Evolutionary conservation across 768 basidiomycete genomes (phyloP), one percentile per base, ranked within the genome.

Genomic region (Pulveroboletus sp.): DNA sequence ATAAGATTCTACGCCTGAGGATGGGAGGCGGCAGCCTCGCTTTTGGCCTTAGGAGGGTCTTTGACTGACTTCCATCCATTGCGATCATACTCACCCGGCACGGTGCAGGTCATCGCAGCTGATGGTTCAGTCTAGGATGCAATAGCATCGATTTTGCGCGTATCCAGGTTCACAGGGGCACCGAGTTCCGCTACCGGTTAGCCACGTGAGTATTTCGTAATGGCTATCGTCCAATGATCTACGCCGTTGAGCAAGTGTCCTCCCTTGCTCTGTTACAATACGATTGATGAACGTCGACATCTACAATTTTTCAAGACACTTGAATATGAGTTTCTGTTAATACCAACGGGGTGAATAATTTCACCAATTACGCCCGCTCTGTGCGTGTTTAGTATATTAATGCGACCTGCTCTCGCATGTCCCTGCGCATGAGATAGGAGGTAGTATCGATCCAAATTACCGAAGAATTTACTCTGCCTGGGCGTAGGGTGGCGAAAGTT

Each of bases 121-220:
- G 43, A 57, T 35, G 47, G 28, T 21, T 62, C 59, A 2, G 18
- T 70, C n/a, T 73, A 64, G 67, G 54, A 50, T 17, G 51, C 53
- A 8, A 58, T 68, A 15, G 65, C 56, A 6, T 60, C 55, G 10
- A 49, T 67, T 30, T 50, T 73, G 30, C 47, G 53, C 3, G 52
- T 54, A 5, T 52, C 67, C 49, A n/a, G n/a, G n/a, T n/a, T n/a
- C n/a, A n/a, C n/a, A n/a, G n/a, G n/a, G n/a, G n/a, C n/a, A n/a
- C n/a, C n/a, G n/a, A n/a, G n/a, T n/a, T n/a, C n/a, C n/a, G n/a
- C n/a, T n/a, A 53, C 21, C 21, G 54, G 8, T 65, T 73, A n/a
- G 36, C 57, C 45, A 21, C 21, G 21, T 21, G 21, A 21, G 21
- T 21, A 21, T 4, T 21, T 21, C 21, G 21, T 21, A 21, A 21